Conservation (phyloP, 73 alveolate genomes). For the Paramecium primaurelia region DNA sequence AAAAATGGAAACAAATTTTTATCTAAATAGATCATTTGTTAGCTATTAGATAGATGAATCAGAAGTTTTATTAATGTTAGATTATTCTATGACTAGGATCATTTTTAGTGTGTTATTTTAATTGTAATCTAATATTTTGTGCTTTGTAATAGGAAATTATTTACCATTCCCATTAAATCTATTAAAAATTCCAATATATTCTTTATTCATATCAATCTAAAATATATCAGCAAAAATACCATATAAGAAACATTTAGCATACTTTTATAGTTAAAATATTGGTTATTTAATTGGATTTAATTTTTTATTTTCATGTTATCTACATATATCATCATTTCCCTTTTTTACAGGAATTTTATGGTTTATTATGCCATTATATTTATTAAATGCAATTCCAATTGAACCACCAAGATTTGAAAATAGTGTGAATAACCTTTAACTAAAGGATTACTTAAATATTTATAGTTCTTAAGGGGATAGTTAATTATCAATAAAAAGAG, state of each 20-base stretch:
- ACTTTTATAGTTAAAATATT: neutral
- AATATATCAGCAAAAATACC: constrained; percentile 16
- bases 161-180: constrained; percentile 38
- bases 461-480: neutral
- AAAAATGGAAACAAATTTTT: neutral
- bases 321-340: constrained; percentile 35
- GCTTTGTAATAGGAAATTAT: neutral
- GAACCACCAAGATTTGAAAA: neutral
- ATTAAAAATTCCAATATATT: constrained; percentile 18
- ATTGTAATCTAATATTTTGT: neutral
- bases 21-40: neutral
- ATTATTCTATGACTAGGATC: neutral
- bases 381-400: constrained; percentile 12
- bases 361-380: neutral
- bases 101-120: neutral
- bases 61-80: neutral
- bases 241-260: constrained; percentile 13
- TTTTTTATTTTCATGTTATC: neutral
- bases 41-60: constrained; percentile 30
- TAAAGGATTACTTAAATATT: neutral
- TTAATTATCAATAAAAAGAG: neutral
- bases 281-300: constrained; percentile 24
- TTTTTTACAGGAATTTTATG: constrained; percentile 24
- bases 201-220: constrained; percentile 13
- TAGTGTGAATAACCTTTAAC: neutral